Conservation (phyloP, 306 rosid species). For the Cyclanthera cordifolia region DNA sequence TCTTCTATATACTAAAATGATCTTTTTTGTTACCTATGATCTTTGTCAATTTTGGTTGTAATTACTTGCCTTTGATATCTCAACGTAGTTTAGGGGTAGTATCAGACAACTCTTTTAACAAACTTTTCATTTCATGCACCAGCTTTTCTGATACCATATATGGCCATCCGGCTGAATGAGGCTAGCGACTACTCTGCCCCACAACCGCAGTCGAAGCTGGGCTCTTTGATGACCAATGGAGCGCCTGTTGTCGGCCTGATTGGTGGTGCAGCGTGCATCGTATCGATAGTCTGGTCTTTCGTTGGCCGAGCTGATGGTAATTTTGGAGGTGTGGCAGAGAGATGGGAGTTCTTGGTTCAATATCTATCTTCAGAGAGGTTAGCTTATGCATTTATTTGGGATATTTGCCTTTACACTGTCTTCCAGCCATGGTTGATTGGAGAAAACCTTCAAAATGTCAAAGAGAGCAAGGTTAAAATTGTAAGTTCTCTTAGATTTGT, state of each 20-base stretch:
- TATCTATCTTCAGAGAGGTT: conserved; percentile 78
- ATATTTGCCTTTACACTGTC: conserved; percentile 54
- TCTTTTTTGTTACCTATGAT: not conserved
- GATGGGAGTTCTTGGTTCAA: conserved; percentile 57
- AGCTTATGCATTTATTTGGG: conserved; percentile 96
- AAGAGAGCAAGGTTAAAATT: conserved; percentile 33
- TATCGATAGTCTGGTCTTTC: conserved; percentile 57
- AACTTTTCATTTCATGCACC: conserved; percentile 20
- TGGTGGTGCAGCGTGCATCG: conserved; percentile 52
- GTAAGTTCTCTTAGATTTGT: conserved; percentile 61
- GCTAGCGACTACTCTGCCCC: conserved; percentile 27
- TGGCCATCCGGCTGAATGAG: conserved; percentile 80
- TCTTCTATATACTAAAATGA: not conserved
- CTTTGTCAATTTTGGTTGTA: not conserved
- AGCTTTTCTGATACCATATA: conserved; percentile 88
- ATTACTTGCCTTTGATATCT: not conserved
- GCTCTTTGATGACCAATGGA: conserved; percentile 47
- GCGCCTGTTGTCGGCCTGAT: conserved; percentile 54
- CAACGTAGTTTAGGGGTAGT: not conserved
- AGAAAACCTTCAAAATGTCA: conserved; percentile 61
- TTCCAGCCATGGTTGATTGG: conserved; percentile 93
- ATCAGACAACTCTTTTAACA: not conserved
- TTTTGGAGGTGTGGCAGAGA: conserved; percentile 58
- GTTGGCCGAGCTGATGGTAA: conserved; percentile 49
- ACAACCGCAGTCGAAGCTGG: conserved; percentile 43